These are phyloP conservation scores for Avicennia marina DNA, from an alignment of 257 asterid genomes.

Conservation along the genomic window DNA sequence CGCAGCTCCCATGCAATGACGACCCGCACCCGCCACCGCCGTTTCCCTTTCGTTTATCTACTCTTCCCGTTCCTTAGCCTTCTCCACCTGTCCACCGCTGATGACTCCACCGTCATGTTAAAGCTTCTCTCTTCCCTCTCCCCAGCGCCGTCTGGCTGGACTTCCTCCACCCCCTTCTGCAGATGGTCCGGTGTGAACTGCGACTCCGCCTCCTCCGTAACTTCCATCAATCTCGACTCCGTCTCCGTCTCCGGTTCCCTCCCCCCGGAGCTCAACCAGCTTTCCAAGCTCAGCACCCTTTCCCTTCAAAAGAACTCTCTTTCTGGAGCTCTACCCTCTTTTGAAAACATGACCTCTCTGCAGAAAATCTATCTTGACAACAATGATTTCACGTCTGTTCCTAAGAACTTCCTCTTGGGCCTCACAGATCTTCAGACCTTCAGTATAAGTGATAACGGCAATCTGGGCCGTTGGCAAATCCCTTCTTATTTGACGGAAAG, in stretches of 20 bases:
- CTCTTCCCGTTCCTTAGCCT: too few species aligned
- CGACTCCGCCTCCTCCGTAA: conserved; percentile 48
- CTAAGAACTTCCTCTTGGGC: conserved; percentile 57
- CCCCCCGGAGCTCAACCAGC: conserved; percentile 53
- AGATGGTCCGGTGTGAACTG: conserved; percentile 55
- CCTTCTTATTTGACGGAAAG: conserved; percentile 38
- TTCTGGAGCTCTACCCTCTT: conserved; percentile 61
- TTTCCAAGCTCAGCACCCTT: conserved; percentile 49
- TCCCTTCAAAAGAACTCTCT: conserved; percentile 59
- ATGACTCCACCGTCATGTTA: too few species aligned
- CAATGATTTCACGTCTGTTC: conserved; percentile 45
- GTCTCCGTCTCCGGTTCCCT: conserved; percentile 58
- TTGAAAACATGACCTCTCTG: conserved; percentile 42
- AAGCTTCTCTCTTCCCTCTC: conserved; percentile 53
- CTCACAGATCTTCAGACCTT: conserved; percentile 33
- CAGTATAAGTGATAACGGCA: conserved; percentile 45
- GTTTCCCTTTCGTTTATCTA: too few species aligned
- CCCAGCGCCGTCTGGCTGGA: conserved; percentile 66
- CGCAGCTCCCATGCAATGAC: too few species aligned
- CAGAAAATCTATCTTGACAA: conserved; percentile 58
- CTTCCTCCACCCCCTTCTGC: conserved; percentile 45
- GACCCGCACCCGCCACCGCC: too few species aligned
- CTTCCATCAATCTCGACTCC: conserved; percentile 45
- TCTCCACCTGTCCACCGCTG: too few species aligned
- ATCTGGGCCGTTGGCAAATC: conserved; percentile 54